Base-by-base conservation (phyloP, 345 rosid genomes). In the Euphorbia lathyris region DNA sequence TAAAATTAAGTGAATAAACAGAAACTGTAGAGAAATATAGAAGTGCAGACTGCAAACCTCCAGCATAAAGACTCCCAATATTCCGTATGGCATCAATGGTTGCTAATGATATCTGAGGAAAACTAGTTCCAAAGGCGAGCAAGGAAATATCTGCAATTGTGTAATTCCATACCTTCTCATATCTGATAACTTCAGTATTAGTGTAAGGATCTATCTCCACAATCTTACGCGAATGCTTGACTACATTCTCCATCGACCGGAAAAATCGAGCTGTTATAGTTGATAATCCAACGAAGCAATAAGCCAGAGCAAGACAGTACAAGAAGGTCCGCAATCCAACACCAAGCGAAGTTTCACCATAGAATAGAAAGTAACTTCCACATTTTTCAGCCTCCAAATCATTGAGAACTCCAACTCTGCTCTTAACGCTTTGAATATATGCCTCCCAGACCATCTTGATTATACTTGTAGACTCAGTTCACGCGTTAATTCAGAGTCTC, bases 81-180 rank as follows among this genome's bases (percentile, higher is more conserved):
- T 88, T 89, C 47, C 86, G 84, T 47, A 94, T 79, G 26, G 97
- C 97, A 80, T 89, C 97, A 43, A 89, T 89, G 20, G 97, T 91
- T 69, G 98, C 97, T 74, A 94, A 80, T 20, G 97, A 94, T 50
- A 91, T 91, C 76, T 91, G 98, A 66, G 98, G 97, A 67, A 94
- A 94, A 80, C 98, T 94, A 60, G 98, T 94, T 29, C 98, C 98
- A 66, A 94, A 94, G 0, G 97, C 98, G 81, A 89, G 72, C 81
- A 94, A 77, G 59, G 91, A 75, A 63, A 94, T 89, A 74, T 91
- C 98, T 22, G 97, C 96, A 73, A 91, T 87, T 13, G 97, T 66
- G 64, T 86, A 94, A 76, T 94, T 94, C 98, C 98, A 94, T 36
- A 91, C 91, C 78, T 91, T 91, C 75, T 84, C 87, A 72, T 81